These are phyloP conservation scores for Tolypocladium inflatum DNA, from an alignment of 2,329 filamentous ascomycete species.

Conservation along the genomic window DNA sequence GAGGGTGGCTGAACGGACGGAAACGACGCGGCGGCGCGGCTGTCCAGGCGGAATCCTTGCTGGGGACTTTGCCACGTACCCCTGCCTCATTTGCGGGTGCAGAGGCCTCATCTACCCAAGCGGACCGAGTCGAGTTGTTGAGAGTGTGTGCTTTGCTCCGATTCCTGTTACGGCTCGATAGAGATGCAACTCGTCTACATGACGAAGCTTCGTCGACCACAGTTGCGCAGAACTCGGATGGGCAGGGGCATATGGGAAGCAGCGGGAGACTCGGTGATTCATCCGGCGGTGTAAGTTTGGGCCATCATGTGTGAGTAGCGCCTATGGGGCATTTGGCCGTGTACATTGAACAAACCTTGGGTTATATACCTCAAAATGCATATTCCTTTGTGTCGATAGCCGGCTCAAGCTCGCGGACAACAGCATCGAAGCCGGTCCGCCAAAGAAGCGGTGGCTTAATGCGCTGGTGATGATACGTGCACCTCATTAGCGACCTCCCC, in stretches of 20 bases:
- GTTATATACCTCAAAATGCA: conserved; percentile 4
- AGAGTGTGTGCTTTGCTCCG: background rate
- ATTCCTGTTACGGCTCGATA: background rate
- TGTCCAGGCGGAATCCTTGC: background rate
- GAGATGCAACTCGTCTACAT: background rate
- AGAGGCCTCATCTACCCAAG: background rate
- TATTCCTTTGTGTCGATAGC: background rate
- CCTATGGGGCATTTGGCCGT: background rate
- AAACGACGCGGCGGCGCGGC: background rate
- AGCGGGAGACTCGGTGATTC: background rate
- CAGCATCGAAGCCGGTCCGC: background rate
- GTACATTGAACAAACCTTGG: conserved; percentile 1
- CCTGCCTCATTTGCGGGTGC: background rate
- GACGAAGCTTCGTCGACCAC: background rate
- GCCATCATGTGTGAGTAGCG: background rate
- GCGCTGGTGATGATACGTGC: background rate
- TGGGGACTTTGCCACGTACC: background rate
- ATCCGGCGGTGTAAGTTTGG: background rate
- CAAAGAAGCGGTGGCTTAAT: background rate
- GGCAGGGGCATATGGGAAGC: background rate
- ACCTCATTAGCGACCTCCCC: background rate
- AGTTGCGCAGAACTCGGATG: background rate
- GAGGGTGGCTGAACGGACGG: background rate
- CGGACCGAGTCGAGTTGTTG: background rate
- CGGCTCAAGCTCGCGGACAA: background rate